Conservation (phyloP, 2,329 filamentous ascomycete genomes). For the Epichloe sp. region DNA sequence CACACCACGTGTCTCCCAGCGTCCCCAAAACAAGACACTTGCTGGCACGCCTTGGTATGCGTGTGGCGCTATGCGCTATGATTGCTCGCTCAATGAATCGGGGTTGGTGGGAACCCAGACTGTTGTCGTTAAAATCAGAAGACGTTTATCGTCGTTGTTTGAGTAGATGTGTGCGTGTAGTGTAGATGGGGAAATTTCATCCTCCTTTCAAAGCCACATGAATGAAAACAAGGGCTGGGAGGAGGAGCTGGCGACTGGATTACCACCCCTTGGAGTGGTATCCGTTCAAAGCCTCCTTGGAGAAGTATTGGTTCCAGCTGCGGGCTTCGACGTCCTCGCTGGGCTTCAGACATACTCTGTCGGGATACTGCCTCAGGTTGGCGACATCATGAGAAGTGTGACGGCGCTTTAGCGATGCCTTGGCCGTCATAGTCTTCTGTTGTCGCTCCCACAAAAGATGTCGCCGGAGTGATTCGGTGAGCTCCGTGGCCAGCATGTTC, state of each 20-base stretch:
- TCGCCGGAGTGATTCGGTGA: slow-evolving; percentile 83
- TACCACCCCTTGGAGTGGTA: slow-evolving; percentile 32
- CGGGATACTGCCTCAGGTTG: slow-evolving; percentile 72
- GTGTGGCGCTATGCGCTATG: too few species aligned
- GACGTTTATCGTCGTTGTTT: too few species aligned
- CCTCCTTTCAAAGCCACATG: too few species aligned
- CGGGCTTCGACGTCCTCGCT: slow-evolving; percentile 51
- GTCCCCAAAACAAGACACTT: too few species aligned
- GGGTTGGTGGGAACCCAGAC: neutral
- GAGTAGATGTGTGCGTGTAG: too few species aligned
- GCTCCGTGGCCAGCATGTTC: slow-evolving; percentile 90
- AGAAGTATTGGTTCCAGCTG: slow-evolving; percentile 79
- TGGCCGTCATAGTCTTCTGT: slow-evolving; percentile 81
- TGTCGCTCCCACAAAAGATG: slow-evolving; percentile 92
- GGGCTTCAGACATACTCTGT: slow-evolving; percentile 46
- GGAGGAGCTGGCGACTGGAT: slow-evolving; percentile 6
- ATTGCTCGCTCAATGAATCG: too few species aligned
- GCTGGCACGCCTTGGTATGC: too few species aligned
- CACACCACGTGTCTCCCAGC: too few species aligned
- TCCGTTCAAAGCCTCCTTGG: slow-evolving; percentile 52
- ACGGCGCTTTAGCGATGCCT: slow-evolving; percentile 76
- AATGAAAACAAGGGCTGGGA: neutral
- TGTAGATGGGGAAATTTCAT: too few species aligned
- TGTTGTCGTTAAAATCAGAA: too few species aligned
- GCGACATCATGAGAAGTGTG: slow-evolving; percentile 87